Conservation (phyloP, 78 protist genomes). For the Monocercomonoides exilis region DNA sequence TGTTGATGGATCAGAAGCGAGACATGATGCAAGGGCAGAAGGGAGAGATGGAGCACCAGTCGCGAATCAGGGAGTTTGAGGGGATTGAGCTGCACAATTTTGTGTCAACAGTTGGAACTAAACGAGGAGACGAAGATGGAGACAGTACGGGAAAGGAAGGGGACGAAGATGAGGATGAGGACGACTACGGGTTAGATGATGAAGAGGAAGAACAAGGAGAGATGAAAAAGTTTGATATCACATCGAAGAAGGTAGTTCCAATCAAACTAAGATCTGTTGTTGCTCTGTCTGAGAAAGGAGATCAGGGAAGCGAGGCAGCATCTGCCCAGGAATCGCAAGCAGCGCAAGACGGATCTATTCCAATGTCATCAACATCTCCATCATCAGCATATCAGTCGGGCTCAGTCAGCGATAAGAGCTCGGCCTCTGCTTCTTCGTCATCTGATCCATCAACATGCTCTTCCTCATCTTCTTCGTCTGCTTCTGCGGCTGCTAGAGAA, state of each 20-base stretch:
- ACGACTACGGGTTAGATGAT: neutral
- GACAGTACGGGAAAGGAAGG: neutral
- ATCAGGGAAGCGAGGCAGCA: neutral
- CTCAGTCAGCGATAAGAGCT: no score
- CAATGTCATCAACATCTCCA: no score
- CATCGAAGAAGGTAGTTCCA: no score
- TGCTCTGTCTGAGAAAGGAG: no score
- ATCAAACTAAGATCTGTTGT: no score
- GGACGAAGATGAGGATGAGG: neutral
- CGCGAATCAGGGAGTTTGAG: neutral
- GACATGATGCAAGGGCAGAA: neutral
- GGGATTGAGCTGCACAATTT: neutral
- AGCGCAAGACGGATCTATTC: no score
- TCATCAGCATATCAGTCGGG: no score
- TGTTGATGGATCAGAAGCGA: slow-evolving; percentile 32
- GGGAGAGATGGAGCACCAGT: neutral
- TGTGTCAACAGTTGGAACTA: neutral
- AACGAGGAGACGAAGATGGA: neutral
- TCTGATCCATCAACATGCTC: no score
- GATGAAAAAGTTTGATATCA: neutral
- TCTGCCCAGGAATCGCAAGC: neutral
- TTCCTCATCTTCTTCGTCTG: no score
- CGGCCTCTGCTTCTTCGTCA: no score
- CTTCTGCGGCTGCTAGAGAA: no score
- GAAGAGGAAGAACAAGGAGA: neutral